Base-by-base conservation (phyloP, 108 stramenopile genomes). In the Poteriospumella lacustris region DNA sequence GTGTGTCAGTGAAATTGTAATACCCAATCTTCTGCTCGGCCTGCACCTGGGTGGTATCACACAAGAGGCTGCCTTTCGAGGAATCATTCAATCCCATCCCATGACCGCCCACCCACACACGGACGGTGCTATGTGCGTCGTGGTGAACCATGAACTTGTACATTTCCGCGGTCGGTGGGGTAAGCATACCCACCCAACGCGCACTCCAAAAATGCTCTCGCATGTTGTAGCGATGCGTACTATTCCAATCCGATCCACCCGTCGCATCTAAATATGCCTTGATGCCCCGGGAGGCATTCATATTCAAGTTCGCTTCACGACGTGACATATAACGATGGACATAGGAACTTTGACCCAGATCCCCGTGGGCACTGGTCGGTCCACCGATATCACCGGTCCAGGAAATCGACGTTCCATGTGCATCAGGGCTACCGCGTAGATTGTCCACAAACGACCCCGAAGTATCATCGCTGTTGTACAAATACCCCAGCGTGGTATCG, bases 381-480 rank as follows among this genome's bases (percentile, higher is more conserved):
- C 70, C 70, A 73, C 70, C 70, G 9, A 73, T 5, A 73, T 73
- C 70, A 12, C 70, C 70, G 9, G 70, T 73, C 70, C 70, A 73
- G 5, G 70, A 73, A 3, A 5, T 34, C 28, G 40, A 33, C 3
- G 9, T 42, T 73, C 70, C 70, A n/a, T 29, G 36, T 5, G 26
- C 36, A 15, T 12, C 41, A 26, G 70, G n/a, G 5, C 36, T 3
- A 29, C 70, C 70, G 28, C 9, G 5, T 52, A 26, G 9, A 9
- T 36, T 42, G 28, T 26, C 38, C 5, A 73, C 42, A 73, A 73
- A 73, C 28, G 3, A 3, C 29, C 42, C 44, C 31, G 15, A 29
- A 34, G 12, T 73, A 26, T 34, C 9, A 73, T 38, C 42, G 36
- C 28, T 19, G 33, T 44, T 42, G 31, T 12, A 3, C 41, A 73